Evolutionary conservation across 345 rosid species (phyloP), one percentile per base, ranked within the genome.

Genomic region (Eucalyptus pauciflora): DNA sequence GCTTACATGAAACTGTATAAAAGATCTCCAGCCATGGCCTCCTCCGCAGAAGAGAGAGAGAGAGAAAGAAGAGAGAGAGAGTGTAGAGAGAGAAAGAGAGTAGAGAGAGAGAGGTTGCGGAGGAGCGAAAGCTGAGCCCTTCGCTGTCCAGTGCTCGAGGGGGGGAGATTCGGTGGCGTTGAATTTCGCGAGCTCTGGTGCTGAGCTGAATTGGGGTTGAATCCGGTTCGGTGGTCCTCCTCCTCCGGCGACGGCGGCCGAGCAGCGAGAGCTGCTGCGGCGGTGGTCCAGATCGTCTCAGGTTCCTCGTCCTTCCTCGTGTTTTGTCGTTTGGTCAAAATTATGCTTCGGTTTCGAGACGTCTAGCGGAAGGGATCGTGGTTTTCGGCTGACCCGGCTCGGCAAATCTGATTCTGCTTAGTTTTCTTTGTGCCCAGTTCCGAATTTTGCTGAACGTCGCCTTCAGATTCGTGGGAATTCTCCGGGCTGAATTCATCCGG

Each of bases 1-100:
- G 86, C 37, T 81, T 81, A 85, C 69, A 54, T 86, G 51, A 88
- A 88, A 90, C 89, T 92, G 92, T 93, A 91, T 92, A 92, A 93
- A 91, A 86, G 88, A 89, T 89, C 89, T 90, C 89, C 81, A 89
- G 79, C 88, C 89, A 88, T 88, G 91, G 90, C 92, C 56, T 88
- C 54, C 92, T 27, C 83, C 81, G 58, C 90, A 50, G 37, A 49
- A 31, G 87, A 91, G 17, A 86, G 41, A 37, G 90, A 87, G 76
- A 64, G 88, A 50, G 89, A 83, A 41, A 49, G 89, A 90, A 89
- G 88, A 90, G 43, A 87, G 89, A 48, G 62, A 89, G 81, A 87
- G 24, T 52, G 56, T 52, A 52, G 89, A 83, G 90, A 88, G 89
- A 80, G 60, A 50, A 86, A 52, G 56, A 86, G 58, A 52, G 58